phyloP scores from a whole-genome alignment of 2,329 filamentous ascomycete genomes.

The Alternaria arbusti region DNA sequence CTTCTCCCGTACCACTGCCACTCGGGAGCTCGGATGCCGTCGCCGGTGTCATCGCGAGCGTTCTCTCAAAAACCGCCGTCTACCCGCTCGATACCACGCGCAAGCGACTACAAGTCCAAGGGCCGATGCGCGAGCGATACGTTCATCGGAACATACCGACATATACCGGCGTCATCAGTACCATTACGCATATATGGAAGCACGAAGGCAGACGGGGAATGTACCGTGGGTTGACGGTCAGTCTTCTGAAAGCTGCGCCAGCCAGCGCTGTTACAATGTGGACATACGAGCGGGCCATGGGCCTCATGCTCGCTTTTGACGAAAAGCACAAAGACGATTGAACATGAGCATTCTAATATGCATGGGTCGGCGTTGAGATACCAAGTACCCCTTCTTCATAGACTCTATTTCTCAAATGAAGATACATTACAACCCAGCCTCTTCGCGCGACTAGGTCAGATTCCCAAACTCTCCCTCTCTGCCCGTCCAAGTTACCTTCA shows the following conservation, averaged over 20 bases:
- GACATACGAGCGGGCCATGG: constrained; percentile 84
- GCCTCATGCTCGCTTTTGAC: constrained; percentile 56
- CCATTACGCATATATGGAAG: constrained; percentile 70
- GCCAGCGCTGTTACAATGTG: constrained; percentile 91
- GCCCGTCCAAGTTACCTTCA: not conserved
- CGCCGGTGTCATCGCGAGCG: constrained; percentile 79
- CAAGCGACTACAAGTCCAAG: constrained; percentile 94
- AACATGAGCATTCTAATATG: not conserved
- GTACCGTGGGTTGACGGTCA: constrained; percentile 87
- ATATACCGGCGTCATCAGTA: constrained; percentile 71
- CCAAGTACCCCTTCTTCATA: not conserved
- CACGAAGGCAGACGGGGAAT: constrained; percentile 79
- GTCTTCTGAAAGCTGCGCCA: constrained; percentile 92
- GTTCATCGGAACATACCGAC: constrained; percentile 87
- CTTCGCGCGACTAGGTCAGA: not conserved
- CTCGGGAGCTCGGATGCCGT: constrained; percentile 83
- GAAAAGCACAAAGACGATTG: constrained; percentile 14
- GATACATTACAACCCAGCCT: not conserved
- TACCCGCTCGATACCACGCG: constrained; percentile 93
- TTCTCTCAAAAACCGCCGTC: constrained; percentile 84
- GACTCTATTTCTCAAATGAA: not conserved
- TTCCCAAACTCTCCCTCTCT: not conserved
- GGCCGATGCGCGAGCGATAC: constrained; percentile 79
- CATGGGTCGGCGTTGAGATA: not conserved
- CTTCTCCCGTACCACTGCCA: constrained; percentile 63